Percentiles rank a stretch among this genome's conserved stretches.
phyloP scores from a whole-genome alignment of 257 asterid species.

The Nicotiana knightiana region DNA sequence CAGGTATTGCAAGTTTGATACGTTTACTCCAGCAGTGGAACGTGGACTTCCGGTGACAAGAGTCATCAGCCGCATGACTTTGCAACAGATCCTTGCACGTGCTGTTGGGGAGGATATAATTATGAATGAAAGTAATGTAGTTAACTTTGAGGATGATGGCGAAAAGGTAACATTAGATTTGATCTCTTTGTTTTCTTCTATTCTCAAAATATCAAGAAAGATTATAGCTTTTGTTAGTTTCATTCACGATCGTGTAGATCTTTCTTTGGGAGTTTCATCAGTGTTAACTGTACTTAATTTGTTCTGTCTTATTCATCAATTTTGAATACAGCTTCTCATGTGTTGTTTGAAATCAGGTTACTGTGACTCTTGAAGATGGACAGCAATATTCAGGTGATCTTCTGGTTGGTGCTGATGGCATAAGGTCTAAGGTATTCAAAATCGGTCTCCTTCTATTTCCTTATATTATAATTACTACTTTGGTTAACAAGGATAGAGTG shows the following conservation, averaged over 20 bases:
- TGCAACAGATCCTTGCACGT: slow-evolving; percentile 80
- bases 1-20: slow-evolving; percentile 97
- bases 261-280: neutral
- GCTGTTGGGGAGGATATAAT: slow-evolving; percentile 83
- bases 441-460: neutral
- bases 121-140: slow-evolving; percentile 71
- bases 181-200: neutral
- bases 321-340: neutral
- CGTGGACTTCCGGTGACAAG: slow-evolving; percentile 92
- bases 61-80: slow-evolving; percentile 84
- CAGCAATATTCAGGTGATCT: slow-evolving; percentile 69
- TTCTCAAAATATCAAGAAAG: neutral
- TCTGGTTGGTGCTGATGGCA: slow-evolving; percentile 97
- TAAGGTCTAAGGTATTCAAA: slow-evolving; percentile 71
- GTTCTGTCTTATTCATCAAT: neutral
- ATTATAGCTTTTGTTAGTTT: neutral
- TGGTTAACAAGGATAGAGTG: neutral
- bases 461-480: neutral
- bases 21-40: slow-evolving; percentile 93
- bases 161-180: slow-evolving; percentile 41
- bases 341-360: slow-evolving; percentile 42
- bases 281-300: neutral
- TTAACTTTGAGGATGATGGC: slow-evolving; percentile 64
- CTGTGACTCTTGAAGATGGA: slow-evolving; percentile 73
- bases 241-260: neutral